A percentile compares a stretch with the other conserved stretches of the same genome.
These are phyloP conservation scores for Talaromyces piceae DNA, from an alignment of 2,329 filamentous ascomycete species.

Conservation along the genomic window DNA sequence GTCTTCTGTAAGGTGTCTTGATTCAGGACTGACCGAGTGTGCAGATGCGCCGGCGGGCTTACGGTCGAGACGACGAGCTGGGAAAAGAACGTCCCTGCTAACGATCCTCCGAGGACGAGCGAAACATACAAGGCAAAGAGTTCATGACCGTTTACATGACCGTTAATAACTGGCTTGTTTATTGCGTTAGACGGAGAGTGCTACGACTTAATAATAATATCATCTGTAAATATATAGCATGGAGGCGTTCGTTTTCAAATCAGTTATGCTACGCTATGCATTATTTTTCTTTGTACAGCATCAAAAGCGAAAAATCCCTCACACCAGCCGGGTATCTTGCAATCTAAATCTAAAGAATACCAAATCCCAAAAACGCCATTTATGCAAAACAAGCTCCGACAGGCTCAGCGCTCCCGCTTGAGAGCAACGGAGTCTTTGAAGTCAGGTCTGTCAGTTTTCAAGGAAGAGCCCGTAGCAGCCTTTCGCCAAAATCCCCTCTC, in stretches of 20 bases:
- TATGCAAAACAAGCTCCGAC: neutral
- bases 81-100: conserved; percentile 32
- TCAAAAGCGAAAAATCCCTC: neutral
- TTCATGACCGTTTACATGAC: neutral
- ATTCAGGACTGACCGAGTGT: too few species aligned
- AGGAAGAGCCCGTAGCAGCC: conserved; percentile 27
- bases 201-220: too few species aligned
- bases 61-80: conserved; percentile 57
- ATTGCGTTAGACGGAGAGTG: neutral
- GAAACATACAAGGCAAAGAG: neutral
- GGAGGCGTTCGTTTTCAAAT: conserved; percentile 4
- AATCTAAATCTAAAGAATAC: conserved; percentile 4
- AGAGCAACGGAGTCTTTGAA: conserved; percentile 18
- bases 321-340: conserved; percentile 8
- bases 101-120: neutral
- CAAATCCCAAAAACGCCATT: neutral
- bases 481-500: conserved; percentile 53
- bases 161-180: too few species aligned
- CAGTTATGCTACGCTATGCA: conserved; percentile 1
- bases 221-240: conserved; percentile 18
- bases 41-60: conserved; percentile 45
- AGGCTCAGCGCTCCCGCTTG: conserved; percentile 15
- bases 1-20: too few species aligned
- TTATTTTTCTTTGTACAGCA: neutral
- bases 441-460: conserved; percentile 26